Evolutionary conservation across 2,329 filamentous ascomycete species (phyloP).

Genomic region (Stemphylium vesicarium): DNA sequence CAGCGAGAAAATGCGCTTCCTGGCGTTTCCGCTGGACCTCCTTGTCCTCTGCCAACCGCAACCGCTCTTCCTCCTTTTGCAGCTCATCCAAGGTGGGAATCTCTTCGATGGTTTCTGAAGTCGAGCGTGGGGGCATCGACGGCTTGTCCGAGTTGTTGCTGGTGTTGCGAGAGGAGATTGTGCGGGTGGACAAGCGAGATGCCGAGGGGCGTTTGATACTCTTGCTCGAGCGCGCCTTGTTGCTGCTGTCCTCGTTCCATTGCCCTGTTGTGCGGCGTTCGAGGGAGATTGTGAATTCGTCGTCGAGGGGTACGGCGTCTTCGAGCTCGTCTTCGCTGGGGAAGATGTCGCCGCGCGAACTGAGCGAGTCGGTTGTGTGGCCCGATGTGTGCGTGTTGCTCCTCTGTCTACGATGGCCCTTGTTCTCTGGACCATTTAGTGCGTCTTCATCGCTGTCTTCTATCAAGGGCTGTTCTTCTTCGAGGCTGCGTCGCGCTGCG

Average conservation of each 20-base stretch:
- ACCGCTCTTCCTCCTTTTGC: conserved; percentile 63
- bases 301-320: conserved; percentile 89
- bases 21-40: conserved; percentile 60
- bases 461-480: conserved; percentile 74
- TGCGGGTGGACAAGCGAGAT: conserved; percentile 55
- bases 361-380: conserved; percentile 82
- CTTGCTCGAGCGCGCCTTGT: conserved; percentile 58
- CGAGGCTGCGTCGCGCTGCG: conserved; percentile 55
- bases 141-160: conserved; percentile 31
- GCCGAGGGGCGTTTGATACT: conserved; percentile 52
- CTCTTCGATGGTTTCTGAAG: conserved; percentile 36
- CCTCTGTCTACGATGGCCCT: conserved; percentile 62
- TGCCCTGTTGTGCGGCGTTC: conserved; percentile 69
- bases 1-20: conserved; percentile 62
- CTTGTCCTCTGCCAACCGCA: conserved; percentile 62
- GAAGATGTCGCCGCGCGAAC: conserved; percentile 88
- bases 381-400: conserved; percentile 82
- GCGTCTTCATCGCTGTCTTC: conserved; percentile 61
- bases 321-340: conserved; percentile 86
- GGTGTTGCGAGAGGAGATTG: conserved; percentile 55
- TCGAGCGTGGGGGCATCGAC: conserved; percentile 30
- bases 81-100: conserved; percentile 61
- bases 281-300: conserved; percentile 87
- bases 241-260: conserved; percentile 72
- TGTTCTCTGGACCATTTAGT: conserved; percentile 29